A percentile compares a stretch with the other conserved stretches of the same genome.
Conservation (phyloP, 345 rosid genomes). For the Tarenaya hassleriana region DNA sequence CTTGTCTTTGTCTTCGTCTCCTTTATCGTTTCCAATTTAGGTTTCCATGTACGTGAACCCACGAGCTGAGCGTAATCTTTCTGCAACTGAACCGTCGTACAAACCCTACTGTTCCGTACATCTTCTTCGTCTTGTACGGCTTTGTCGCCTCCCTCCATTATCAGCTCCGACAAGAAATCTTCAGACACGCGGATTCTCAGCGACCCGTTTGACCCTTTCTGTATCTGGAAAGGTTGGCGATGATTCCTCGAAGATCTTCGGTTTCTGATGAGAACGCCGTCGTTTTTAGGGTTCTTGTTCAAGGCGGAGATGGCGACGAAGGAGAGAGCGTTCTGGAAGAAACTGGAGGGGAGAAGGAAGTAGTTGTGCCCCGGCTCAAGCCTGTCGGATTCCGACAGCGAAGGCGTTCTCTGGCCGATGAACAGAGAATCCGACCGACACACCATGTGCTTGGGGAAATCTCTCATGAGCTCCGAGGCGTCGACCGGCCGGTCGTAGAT, state of each 20-base stretch:
- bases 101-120: slow-evolving; percentile 31
- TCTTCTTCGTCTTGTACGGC: neutral
- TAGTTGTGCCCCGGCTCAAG: slow-evolving; percentile 70
- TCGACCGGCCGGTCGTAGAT: slow-evolving; percentile 49
- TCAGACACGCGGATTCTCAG: slow-evolving; percentile 65
- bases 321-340: slow-evolving; percentile 55
- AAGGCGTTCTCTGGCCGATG: slow-evolving; percentile 75
- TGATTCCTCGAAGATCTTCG: slow-evolving; percentile 10
- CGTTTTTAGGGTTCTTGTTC: slow-evolving; percentile 19
- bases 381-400: slow-evolving; percentile 53
- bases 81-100: slow-evolving; percentile 63
- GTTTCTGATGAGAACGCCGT: slow-evolving; percentile 17
- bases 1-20: slow-evolving; percentile 35
- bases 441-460: slow-evolving; percentile 70
- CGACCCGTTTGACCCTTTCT: slow-evolving; percentile 48
- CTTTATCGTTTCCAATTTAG: slow-evolving; percentile 69
- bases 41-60: slow-evolving; percentile 60
- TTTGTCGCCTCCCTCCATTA: slow-evolving; percentile 36
- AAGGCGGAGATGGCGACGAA: slow-evolving; percentile 64
- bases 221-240: slow-evolving; percentile 55
- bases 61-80: slow-evolving; percentile 56
- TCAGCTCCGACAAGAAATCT: slow-evolving; percentile 59
- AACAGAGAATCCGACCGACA: slow-evolving; percentile 69
- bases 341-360: slow-evolving; percentile 72
- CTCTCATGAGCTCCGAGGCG: slow-evolving; percentile 50